Conservation (phyloP, 225 moss, liverwort and hornwort species). For the Bryoerythrophyllum caledonicum region DNA sequence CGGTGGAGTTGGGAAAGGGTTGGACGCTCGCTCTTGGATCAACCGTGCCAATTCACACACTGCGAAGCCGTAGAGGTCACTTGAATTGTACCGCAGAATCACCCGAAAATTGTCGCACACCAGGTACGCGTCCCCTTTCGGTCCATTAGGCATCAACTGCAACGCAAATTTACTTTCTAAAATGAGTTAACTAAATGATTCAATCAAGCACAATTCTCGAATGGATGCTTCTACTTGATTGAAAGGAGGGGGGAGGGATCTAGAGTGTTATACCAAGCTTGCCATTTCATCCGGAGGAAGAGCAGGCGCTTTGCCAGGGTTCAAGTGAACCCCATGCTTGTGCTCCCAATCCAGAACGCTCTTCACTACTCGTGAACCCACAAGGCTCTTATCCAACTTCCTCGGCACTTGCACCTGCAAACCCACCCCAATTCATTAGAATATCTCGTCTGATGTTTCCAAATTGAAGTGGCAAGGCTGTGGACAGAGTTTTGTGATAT, state of each 20-base stretch:
- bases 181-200: too few relatives aligned
- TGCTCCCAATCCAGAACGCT: constrained; percentile 66
- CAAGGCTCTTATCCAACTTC: constrained; percentile 52
- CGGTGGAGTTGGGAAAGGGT: constrained; percentile 44
- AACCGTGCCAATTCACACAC: constrained; percentile 67
- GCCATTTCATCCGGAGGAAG: constrained; percentile 55
- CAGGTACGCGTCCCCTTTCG: constrained; percentile 52
- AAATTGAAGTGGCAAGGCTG: too few relatives aligned
- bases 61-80: constrained; percentile 56
- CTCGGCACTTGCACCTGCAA: constrained; percentile 58
- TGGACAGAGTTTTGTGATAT: neutral
- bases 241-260: neutral
- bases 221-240: neutral
- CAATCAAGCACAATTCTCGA: too few relatives aligned
- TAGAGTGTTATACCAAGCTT: constrained; percentile 51
- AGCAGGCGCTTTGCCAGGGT: constrained; percentile 52
- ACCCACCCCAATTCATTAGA: constrained; percentile 5
- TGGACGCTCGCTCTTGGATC: constrained; percentile 48
- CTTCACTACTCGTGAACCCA: constrained; percentile 45
- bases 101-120: constrained; percentile 72
- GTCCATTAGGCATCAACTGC: constrained; percentile 73
- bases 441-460: neutral
- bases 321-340: constrained; percentile 59
- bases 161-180: constrained; percentile 1
- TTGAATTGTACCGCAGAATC: constrained; percentile 59